Base-by-base conservation (phyloP, 2,329 filamentous ascomycete species). In the Cladosporium sp. region DNA sequence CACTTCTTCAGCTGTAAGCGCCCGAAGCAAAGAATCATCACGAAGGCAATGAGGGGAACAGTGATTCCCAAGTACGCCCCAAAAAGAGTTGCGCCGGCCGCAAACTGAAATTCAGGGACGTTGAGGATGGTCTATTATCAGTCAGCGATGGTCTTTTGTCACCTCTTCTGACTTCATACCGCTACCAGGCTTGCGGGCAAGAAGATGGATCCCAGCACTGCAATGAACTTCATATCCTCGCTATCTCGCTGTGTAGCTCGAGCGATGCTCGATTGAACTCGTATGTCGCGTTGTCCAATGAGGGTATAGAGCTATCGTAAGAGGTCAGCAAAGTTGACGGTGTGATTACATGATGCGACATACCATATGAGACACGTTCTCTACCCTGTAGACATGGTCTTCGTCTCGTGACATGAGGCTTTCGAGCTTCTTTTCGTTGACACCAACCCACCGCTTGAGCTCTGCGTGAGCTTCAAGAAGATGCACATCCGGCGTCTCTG, bases 141-240 rank as follows among this genome's bases (percentile, higher is more conserved):
- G 39, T 56, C 36, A 56, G 52, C 52, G 17, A 22, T 40, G 20
- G 3, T 25, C 1, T 5, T 11, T n/a, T 37, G 6, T 20, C 9
- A 4, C 5, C 22, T 25, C 25, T 6, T 25, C 6, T 25, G 25
- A 28, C 15, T 3, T 54, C 61, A 56, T 30, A 64, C 62, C 14
- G 63, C 61, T 5, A 63, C 50, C 11, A 65, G 38, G 15, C 60
- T 63, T 3, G 64, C 64, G 1, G 64, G 64, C 15, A 66, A 55
- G 22, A 66, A 66, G n/a, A 66, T 52, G 2, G 64, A 66, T 15
- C 64, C 64, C 4, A 66, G 36, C 0, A 66, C 50, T 3, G 63
- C 63, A 11, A 65, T 64, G 40, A 64, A 66, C 39, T 63, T 66
- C 64, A 65, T 65, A 15, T 64, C 64, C 51, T 61, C 52, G 43